Conservation (phyloP, 495 filamentous ascomycete species). For the Aspergillus funiculosus region DNA sequence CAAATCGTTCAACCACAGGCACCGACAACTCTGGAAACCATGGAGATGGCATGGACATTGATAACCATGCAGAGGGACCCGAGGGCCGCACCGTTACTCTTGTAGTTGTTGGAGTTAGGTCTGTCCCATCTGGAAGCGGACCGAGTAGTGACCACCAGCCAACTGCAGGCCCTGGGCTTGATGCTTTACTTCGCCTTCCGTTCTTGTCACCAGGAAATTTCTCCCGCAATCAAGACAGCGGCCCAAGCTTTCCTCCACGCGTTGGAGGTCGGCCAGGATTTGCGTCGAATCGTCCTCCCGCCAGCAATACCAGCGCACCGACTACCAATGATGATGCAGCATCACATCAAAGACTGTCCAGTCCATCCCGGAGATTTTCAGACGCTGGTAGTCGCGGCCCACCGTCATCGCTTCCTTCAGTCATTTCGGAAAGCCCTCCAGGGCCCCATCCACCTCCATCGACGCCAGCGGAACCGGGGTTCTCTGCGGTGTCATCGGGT, state of each 20-base stretch:
- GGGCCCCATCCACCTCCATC: constrained; percentile 64
- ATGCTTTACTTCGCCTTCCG: constrained; percentile 48
- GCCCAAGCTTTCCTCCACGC: constrained; percentile 30
- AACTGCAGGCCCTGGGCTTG: constrained; percentile 36
- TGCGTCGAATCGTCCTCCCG: constrained; percentile 45
- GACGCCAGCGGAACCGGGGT: constrained; percentile 58
- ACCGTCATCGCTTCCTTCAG: constrained; percentile 32
- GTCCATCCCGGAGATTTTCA: constrained; percentile 32
- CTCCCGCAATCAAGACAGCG: constrained; percentile 33
- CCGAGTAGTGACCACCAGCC: constrained; percentile 40
- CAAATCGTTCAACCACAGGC: constrained; percentile 19
- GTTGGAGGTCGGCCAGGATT: constrained; percentile 47
- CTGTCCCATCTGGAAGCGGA: constrained; percentile 52
- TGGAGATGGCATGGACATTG: constrained; percentile 34
- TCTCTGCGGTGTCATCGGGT: constrained; percentile 54
- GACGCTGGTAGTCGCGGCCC: constrained; percentile 30
- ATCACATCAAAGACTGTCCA: constrained; percentile 33
- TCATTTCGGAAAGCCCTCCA: constrained; percentile 52
- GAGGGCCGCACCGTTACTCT: constrained; percentile 62
- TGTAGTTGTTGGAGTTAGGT: constrained; percentile 68
- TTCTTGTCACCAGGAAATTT: constrained; percentile 55
- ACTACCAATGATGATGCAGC: constrained; percentile 42
- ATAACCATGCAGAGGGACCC: constrained; percentile 41
- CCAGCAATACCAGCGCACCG: constrained; percentile 38
- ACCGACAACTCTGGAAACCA: constrained; percentile 14